Evolutionary conservation across 371 early-diverging fungal genomes (phyloP), one percentile per base, ranked within the genome.

Genomic region (Haplosporangium sp.): DNA sequence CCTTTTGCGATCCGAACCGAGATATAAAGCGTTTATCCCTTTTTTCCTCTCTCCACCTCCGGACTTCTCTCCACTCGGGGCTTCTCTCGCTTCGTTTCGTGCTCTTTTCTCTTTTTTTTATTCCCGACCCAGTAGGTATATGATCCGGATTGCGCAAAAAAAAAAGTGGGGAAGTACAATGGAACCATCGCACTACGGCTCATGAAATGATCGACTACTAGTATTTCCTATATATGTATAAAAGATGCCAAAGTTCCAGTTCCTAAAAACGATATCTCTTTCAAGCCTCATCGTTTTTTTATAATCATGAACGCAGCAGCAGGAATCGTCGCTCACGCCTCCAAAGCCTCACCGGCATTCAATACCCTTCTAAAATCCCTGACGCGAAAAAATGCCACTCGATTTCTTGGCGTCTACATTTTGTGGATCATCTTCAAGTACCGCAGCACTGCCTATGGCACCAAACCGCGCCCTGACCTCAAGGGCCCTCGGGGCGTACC

Each of bases 371-470:
- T 76, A 12, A 53, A 62, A 37, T 57, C 62, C 1, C 12, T 75
- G n/a, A 67, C 76, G 1, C 55, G 76, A 8, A 64, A 52, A 40
- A 76, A 76, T 38, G 52, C 55, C 16, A 70, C 76, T 13, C 64
- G 62, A 0, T 37, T 55, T 0, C 60, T 76, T 2, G 64, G 62
- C 8, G 55, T 51, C 23, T 76, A 69, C 53, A 59, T 76, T n/a
- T 57, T 71, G n/a, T 65, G 63, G 42, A 46, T 76, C 42, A 23
- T 76, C 41, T 55, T 70, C 67, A 70, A 69, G 47, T 76, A 76
- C 51, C 66, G 71, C 21, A 55, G n/a, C 29, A 74, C 75, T 1
- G 75, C 69, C 12, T 47, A 23, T 61, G 69, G 75, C 51, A 38
- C 48, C 1, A 55, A 51, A 16, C 77, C 71, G 2, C 67, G 77